Conservation (phyloP, 225 moss, liverwort and hornwort genomes). For the Bryum argenteum region DNA sequence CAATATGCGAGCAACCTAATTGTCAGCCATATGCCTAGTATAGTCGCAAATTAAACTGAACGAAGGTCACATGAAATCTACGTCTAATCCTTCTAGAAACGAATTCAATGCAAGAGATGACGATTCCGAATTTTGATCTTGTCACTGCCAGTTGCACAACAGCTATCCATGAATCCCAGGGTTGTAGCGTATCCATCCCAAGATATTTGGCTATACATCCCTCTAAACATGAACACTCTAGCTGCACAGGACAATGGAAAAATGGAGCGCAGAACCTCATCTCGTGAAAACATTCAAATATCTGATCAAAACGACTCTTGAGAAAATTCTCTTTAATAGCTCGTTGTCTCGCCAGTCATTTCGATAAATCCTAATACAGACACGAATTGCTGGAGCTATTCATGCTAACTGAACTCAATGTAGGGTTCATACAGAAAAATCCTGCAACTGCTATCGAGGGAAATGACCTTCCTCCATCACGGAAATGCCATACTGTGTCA, state of each 20-base stretch:
- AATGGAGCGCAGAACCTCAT: too few relatives aligned
- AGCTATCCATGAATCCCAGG: too few relatives aligned
- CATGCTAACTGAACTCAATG: constrained; percentile 3
- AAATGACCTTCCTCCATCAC: constrained; percentile 6
- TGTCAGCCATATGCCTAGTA: constrained; percentile 27
- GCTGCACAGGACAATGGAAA: too few relatives aligned
- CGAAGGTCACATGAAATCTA: constrained; percentile 34
- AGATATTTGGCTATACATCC: too few relatives aligned
- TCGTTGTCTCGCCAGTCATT: neutral
- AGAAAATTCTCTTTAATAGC: neutral
- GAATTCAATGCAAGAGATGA: constrained; percentile 9
- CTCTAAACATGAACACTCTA: too few relatives aligned
- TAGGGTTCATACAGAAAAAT: constrained; percentile 24
- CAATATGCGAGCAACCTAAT: constrained; percentile 28
- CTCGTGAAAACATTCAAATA: too few relatives aligned
- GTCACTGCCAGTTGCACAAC: too few relatives aligned
- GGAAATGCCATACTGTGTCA: neutral
- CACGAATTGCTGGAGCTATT: constrained; percentile 4
- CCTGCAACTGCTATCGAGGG: constrained; percentile 16
- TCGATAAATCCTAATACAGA: neutral
- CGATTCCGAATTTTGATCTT: too few relatives aligned
- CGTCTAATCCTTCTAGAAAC: constrained; percentile 31
- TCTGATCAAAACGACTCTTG: too few relatives aligned
- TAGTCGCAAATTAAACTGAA: constrained; percentile 31
- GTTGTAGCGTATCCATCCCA: too few relatives aligned